These are phyloP conservation scores for Oidiodendron maius DNA, from an alignment of 495 filamentous ascomycete genomes.

Conservation along the genomic window DNA sequence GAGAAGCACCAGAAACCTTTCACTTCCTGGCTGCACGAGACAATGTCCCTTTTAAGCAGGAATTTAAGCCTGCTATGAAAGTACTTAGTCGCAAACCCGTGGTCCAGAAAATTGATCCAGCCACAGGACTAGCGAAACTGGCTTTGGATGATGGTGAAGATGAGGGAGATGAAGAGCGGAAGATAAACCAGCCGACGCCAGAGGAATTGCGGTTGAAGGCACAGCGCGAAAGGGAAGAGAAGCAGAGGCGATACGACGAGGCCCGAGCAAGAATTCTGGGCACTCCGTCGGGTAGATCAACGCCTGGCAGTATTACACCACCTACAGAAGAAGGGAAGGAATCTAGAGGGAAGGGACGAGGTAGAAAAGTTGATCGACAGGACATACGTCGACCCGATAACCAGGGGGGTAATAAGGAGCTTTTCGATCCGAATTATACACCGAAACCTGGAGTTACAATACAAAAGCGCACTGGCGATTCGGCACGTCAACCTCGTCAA, in stretches of 20 bases:
- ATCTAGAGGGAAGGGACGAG: conserved; percentile 21
- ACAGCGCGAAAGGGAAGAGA: conserved; percentile 75
- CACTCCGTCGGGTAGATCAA: conserved; percentile 43
- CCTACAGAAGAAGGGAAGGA: conserved; percentile 40
- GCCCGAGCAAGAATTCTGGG: conserved; percentile 80
- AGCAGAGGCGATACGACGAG: conserved; percentile 83
- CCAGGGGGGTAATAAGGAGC: conserved; percentile 14
- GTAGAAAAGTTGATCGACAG: conserved; percentile 6
- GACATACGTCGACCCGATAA: conserved; percentile 20
- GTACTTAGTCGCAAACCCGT: conserved; percentile 77
- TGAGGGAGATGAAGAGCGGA: conserved; percentile 46
- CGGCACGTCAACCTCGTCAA: conserved; percentile 34
- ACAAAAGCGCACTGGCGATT: conserved; percentile 43
- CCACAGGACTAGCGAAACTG: conserved; percentile 43
- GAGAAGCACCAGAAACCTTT: conserved; percentile 57
- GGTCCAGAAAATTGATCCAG: conserved; percentile 38
- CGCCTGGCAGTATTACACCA: conserved; percentile 58
- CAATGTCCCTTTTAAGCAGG: conserved; percentile 63
- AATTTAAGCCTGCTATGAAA: conserved; percentile 80
- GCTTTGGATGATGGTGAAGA: conserved; percentile 56
- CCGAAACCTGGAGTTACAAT: conserved; percentile 51
- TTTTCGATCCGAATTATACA: conserved; percentile 69
- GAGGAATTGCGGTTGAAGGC: conserved; percentile 71
- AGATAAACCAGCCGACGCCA: conserved; percentile 51
- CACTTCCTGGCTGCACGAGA: conserved; percentile 66